Base-by-base conservation (phyloP, 2,329 filamentous ascomycete genomes). In the Trichoderma sp. region DNA sequence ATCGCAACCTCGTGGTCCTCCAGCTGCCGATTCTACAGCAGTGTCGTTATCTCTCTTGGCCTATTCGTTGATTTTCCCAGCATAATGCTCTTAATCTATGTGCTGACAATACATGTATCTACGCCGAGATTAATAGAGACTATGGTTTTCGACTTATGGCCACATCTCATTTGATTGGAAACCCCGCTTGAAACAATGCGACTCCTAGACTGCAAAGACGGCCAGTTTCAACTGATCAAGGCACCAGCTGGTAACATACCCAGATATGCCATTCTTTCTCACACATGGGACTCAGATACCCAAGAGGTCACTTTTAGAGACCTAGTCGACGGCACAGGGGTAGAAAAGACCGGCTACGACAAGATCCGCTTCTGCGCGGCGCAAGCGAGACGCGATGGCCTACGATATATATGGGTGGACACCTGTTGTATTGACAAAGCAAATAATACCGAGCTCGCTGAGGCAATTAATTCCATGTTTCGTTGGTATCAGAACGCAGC, bases 351-450 rank as follows among this genome's bases (percentile, higher is more conserved):
- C 7, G 19, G 66, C 3, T 60, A 59, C 3, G 70, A 63, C n/a
- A 74, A 73, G n/a, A 22, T 25, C 2, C 70, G 71, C 19, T 45
- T 48, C 15, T 61, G 39, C 32, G 58, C 58, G 5, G 27, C 22
- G 3, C 42, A 48, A 48, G 74, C 74, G 3, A 61, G 17, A n/a
- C 39, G 42, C 0, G 72, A 75, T 10, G 63, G 63, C 15, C 19
- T 71, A 4, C 15, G 35, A 12, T 66, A 71, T 27, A 39, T 52
- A 12, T 71, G 70, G 70, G 57, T 71, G 13, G 70, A 71, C 27
- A 71, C 68, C 2, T 71, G 70, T 53, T 70, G 70, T 59, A 71
- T 71, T 27, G 65, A 71, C 58, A 71, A 71, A 27, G 50, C 50
- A 12, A 67, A 53, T 35, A 67, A 45, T n/a, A 37, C 64, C 3